Percentiles rank a stretch among this genome's conserved stretches.
phyloP scores from a whole-genome alignment of 805 yeast species.

The Cephaloascus fragrans region DNA sequence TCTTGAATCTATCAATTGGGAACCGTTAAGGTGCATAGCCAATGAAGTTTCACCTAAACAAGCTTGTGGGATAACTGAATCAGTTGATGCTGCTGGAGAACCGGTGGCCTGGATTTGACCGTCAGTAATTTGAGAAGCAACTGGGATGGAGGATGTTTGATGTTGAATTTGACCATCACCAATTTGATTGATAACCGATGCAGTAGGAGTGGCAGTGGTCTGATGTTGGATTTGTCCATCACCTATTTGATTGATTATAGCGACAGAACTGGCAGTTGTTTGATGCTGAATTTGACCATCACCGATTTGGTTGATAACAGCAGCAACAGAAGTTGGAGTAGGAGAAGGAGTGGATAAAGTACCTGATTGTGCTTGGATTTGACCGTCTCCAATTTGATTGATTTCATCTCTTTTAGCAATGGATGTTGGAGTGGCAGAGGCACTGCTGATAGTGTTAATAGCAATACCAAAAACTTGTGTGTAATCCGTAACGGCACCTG shows the following conservation, averaged over 20 bases:
- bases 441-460: conserved; percentile 38
- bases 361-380: conserved; percentile 36
- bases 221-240: conserved; percentile 20
- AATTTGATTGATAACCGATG: conserved; percentile 26
- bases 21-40: conserved; percentile 28
- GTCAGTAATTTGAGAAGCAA: conserved; percentile 24
- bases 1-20: conserved; percentile 33
- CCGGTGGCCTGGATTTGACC: conserved; percentile 31
- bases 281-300: conserved; percentile 22
- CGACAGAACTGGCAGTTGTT: conserved; percentile 12
- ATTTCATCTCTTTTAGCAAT: conserved; percentile 10
- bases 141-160: conserved; percentile 10
- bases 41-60: conserved; percentile 28
- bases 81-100: conserved; percentile 14
- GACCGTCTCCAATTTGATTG: conserved; percentile 55
- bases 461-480: conserved; percentile 58
- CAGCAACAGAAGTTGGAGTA: conserved; percentile 1
- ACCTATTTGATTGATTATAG: conserved; percentile 19
- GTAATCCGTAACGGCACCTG: conserved; percentile 51
- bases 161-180: conserved; percentile 39
- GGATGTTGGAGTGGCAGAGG: conserved; percentile 3
- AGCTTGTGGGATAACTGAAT: conserved; percentile 8
- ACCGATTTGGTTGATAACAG: conserved; percentile 18
- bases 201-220: too few species aligned
- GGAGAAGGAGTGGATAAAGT: conserved; percentile 13